Evolutionary conservation across 192 early-diverging fungal genomes (phyloP), one percentile per base, ranked within the genome.

Genomic region (Thamnidium elegans): DNA sequence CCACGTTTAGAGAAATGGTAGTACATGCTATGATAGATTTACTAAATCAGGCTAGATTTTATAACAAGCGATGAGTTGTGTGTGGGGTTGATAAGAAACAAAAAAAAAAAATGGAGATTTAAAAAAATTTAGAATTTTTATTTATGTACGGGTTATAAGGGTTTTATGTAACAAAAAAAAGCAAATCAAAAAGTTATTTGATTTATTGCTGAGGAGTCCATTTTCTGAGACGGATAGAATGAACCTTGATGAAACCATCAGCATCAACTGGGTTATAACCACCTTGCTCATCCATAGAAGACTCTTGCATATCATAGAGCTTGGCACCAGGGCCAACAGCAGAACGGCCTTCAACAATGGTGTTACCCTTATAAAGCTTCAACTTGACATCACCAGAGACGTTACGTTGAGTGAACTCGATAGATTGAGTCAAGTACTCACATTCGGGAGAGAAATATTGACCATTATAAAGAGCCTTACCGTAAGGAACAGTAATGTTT

Each of bases 201-300:
- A 48, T 13, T 58, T 48, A 62, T 20, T 58, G 31, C 3, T 42
- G 4, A 44, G 69, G 63, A 31, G 74, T 76, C 88, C 88, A 92
- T 80, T 92, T 92, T 84, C 90, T 92, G 60, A 99, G 82, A 48
- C 97, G 89, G 76, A 99, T 99, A 63, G 89, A 87, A 72, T 94
- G 92, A 73, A 94, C 94, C 84, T 93, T 94, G 87, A 99, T 99
- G 74, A 99, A 99, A 30, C 97, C 97, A 51, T 94, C 92, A 34
- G 94, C 92, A 72, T 95, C 94, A 43, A 73, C 63, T n/a, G 94
- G 97, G 68, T 92, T 86, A 81, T 95, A 95, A 58, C 92, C 93
- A 69, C 91, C 90, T 55, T 87, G 87, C 50, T 87, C 87, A 77
- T 97, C 94, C 97, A 99, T 99, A 56, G 91, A 94, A 36, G 91